Evolutionary conservation across 768 basidiomycete species (phyloP), one percentile per base, ranked within the genome.

Genomic region (Stropharia rugosoannulata): DNA sequence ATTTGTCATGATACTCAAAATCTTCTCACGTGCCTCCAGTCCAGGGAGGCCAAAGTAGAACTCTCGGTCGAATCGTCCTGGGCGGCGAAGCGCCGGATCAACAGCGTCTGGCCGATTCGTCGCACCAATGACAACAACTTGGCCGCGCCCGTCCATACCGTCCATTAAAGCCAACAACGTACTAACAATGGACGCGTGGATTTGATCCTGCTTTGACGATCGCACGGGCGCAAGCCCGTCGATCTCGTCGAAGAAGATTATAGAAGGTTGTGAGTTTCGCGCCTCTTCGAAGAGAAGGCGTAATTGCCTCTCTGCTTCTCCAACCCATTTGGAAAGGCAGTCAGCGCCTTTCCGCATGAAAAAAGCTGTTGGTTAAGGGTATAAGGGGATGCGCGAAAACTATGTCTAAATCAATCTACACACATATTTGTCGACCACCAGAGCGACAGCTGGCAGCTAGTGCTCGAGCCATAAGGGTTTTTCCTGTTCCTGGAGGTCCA

Each of bases 331-430:
- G 6, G 94, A 95, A 27, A 98, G 79, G 62, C 91, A 93, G 71
- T 99, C 97, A 35, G 97, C 97, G 16, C 97, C 97, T 74, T 99
- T 99, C 47, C 97, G 89, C 97, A 99, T 98, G 80, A 96, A 99
- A 78, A 99, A 99, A 1, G 97, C 95, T 95, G 61, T 9, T 55
- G 10, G 35, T n/a, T 35, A 29, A 8, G 22, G 22, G 39, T 57
- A 10, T 37, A 18, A 38, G 29, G 16, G 56, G 48, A 29, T 51
- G 1, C 51, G 35, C n/a, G 8, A 49, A 45, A 9, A 10, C 5
- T 5, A 19, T 2, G 3, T 25, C 29, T 5, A 12, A 16, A 19
- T n/a, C n/a, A 46, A 10, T 5, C 10, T 27, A 79, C 91, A 49
- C 68, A 95, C 94, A 89, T 45, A 98, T 94, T 62, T 89, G 86